phyloP scores from a whole-genome alignment of 1,284 basidiomycete species.

The Athelia sp. region DNA sequence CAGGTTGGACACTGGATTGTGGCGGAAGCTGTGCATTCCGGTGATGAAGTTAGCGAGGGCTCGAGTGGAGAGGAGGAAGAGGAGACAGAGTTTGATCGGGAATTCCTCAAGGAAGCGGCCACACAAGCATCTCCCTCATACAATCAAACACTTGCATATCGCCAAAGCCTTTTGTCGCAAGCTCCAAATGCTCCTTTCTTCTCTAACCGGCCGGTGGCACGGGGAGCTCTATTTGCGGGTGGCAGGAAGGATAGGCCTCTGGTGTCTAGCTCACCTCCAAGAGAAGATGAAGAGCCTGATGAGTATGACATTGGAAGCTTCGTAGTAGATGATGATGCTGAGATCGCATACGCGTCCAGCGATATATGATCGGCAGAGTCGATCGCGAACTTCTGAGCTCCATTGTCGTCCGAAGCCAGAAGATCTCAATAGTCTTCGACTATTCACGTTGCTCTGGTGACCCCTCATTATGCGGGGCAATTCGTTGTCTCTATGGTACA shows the following conservation, averaged over 20 bases:
- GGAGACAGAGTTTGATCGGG: conserved; percentile 65
- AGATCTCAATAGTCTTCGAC: too few species aligned
- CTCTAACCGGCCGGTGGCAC: conserved; percentile 36
- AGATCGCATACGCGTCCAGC: conserved; percentile 28
- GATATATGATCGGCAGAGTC: not conserved
- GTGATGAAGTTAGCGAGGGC: conserved; percentile 69
- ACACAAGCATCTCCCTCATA: conserved; percentile 78
- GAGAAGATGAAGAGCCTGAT: conserved; percentile 43
- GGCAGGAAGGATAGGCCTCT: conserved; percentile 21
- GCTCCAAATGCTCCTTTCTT: conserved; percentile 54
- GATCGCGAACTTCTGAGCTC: too few species aligned
- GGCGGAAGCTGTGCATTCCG: conserved; percentile 71
- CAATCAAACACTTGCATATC: conserved; percentile 64
- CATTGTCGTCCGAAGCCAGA: too few species aligned
- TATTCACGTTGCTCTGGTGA: too few species aligned
- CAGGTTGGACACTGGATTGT: conserved; percentile 41
- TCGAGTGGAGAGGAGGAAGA: conserved; percentile 51
- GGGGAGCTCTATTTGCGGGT: conserved; percentile 22
- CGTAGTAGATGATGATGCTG: conserved; percentile 67
- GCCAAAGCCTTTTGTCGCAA: conserved; percentile 68
- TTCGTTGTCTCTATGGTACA: too few species aligned
- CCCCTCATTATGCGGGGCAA: too few species aligned
- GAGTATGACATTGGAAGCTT: conserved; percentile 72
- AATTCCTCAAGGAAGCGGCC: conserved; percentile 60
- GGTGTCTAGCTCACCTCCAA: conserved; percentile 57